Evolutionary conservation across 2,329 filamentous ascomycete species (phyloP), one percentile per base, ranked within the genome.

Genomic region (Colletotrichum gloeosporioides): DNA sequence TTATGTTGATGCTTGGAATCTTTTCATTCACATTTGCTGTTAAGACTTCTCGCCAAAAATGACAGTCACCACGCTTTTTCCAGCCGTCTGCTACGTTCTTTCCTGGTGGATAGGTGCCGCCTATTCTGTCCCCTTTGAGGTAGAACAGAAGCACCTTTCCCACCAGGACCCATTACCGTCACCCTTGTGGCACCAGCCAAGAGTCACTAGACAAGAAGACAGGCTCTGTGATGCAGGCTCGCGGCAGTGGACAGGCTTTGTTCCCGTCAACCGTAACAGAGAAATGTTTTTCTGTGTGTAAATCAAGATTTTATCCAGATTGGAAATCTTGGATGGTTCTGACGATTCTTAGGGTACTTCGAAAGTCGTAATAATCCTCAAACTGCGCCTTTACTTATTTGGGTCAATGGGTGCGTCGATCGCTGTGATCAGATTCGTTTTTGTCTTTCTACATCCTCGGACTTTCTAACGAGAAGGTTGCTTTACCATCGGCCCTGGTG

Each of bases 401-500:
- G 13, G 55, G 55, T 57, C 16, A 57, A 57, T 12, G 55, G 55
- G 55, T 57, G 22, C 13, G 55, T 57, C 25, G 27, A 57, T 57
- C 55, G 13, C 27, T 29, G 55, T 12, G n/a, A 29, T 29, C 12
- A 9, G 2, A 49, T 57, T n/a, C 15, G 22, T 18, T 16, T 57
- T 57, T 6, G 6, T 27, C 25, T 27, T 57, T 29, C 53, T 25
- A 29, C n/a, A 27, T 18, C 22, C 16, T 57, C 27, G 55, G n/a
- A 49, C 44, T 22, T 49, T 22, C 44, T 49, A 7, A 49, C 44
- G 44, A n/a, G 9, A 49, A 49, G 18, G n/a, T 49, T 49, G 44
- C 44, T 13, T 49, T 12, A 13, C n/a, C 22, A 65, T 79, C 65
- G 53, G 80, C 73, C 25, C 32, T 75, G 77, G 80, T 12, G 75